Evolutionary conservation across 192 early-diverging fungal genomes (phyloP).

Genomic region (Linnemannia exigua): DNA sequence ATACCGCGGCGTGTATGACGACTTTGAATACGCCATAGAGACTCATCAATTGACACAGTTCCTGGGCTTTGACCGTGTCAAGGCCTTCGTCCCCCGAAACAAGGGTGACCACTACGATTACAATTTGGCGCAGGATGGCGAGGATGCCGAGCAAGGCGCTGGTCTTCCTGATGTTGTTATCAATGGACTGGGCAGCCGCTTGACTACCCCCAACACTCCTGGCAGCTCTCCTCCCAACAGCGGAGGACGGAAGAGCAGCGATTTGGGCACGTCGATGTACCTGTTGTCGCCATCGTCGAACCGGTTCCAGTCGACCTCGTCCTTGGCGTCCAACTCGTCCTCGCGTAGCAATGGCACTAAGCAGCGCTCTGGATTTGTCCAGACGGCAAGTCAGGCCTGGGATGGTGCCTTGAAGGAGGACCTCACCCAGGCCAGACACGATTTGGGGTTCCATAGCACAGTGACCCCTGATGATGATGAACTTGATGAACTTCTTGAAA

Average conservation of each 20-base stretch:
- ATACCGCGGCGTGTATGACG: slow-evolving; percentile 55
- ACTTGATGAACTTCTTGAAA: slow-evolving; percentile 42
- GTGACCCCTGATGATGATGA: slow-evolving; percentile 50
- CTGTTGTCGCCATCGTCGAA: slow-evolving; percentile 34
- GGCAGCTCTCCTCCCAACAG: not conserved
- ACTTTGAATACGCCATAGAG: slow-evolving; percentile 52
- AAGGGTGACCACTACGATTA: not conserved
- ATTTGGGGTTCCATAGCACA: slow-evolving; percentile 29
- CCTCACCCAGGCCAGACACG: slow-evolving; percentile 28
- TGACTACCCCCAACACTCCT: not conserved
- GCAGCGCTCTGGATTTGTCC: slow-evolving; percentile 45
- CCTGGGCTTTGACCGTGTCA: slow-evolving; percentile 42
- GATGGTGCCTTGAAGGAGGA: slow-evolving; percentile 37
- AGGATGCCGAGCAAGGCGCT: slow-evolving; percentile 51
- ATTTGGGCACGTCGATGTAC: slow-evolving; percentile 39
- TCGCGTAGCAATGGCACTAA: not conserved
- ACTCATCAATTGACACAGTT: slow-evolving; percentile 45
- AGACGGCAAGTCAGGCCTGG: slow-evolving; percentile 45
- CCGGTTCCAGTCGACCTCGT: slow-evolving; percentile 35
- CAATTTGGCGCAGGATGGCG: slow-evolving; percentile 37
- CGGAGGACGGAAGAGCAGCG: not conserved
- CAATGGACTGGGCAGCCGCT: slow-evolving; percentile 26
- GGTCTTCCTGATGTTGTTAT: slow-evolving; percentile 34
- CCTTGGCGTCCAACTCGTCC: not conserved
- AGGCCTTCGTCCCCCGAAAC: slow-evolving; percentile 25